Base-by-base conservation (phyloP, 2,329 filamentous ascomycete genomes). In the Penicillium paneum region DNA sequence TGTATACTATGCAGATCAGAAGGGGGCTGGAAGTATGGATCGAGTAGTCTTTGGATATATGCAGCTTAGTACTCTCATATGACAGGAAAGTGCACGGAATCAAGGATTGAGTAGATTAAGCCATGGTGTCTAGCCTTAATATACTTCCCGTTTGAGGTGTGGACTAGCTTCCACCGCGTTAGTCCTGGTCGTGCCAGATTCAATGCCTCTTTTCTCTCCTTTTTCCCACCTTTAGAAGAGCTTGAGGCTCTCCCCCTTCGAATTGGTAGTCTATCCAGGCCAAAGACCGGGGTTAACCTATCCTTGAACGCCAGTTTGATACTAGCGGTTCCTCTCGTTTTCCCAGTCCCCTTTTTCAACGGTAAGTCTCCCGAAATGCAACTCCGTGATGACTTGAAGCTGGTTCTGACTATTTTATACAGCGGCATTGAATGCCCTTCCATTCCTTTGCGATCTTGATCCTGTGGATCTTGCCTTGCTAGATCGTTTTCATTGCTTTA, bases 381-480 rank as follows among this genome's bases (percentile, higher is more conserved):
- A 29, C 19, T 52, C 38, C 42, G n/a, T 46, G 38, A 17, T 41
- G 26, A 44, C 40, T 19, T 17, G 29, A 53, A 21, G 45, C 21
- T 21, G 12, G 5, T n/a, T 3, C 50, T 53, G 10, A 53, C 43
- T 11, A 24, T 45, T 19, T 36, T 29, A 21, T 15, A 54, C 54
- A 67, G 63, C 63, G 69, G 66, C 64, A 70, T 71, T 70, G 68
- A 68, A 54, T 70, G 67, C 63, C 64, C 31, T 61, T 64, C 44
- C 57, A 54, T 64, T 64, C 58, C 32, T 63, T 62, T 57, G 39
- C 49, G 38, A 57, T 61, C 58, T 62, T 59, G 60, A 59, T 60
- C 60, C 53, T 44, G 49, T 54, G 56, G 55, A 56, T 55, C 48
- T 36, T 35, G 31, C n/a, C 17, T 45, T 36, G 21, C 26, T 46